Percentiles rank a stretch among this genome's conserved stretches.
phyloP scores from a whole-genome alignment of 805 yeast species.

The Sugiyamaella mastotermitis region DNA sequence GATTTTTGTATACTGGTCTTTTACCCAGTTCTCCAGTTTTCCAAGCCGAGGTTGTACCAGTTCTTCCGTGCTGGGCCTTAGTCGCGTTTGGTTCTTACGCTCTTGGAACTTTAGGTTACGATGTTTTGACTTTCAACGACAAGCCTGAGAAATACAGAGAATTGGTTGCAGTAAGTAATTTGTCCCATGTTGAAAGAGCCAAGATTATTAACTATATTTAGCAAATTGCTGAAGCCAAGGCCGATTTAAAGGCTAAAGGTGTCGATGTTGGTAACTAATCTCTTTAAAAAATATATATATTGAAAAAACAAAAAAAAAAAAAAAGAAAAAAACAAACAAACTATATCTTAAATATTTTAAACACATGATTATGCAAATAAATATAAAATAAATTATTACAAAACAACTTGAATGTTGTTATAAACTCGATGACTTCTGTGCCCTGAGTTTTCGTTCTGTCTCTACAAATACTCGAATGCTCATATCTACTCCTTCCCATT shows the following conservation, averaged over 20 bases:
- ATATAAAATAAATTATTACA: too few relatives aligned
- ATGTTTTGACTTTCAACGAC: constrained; percentile 63
- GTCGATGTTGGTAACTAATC: constrained; percentile 47
- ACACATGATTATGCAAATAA: too few relatives aligned
- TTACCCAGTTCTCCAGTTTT: constrained; percentile 48
- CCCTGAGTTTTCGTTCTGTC: constrained; percentile 62
- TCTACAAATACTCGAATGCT: constrained; percentile 78
- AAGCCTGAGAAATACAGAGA: constrained; percentile 63
- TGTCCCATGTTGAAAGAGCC: neutral
- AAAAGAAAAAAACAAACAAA: too few relatives aligned
- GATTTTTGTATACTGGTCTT: constrained; percentile 44
- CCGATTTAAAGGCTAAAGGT: constrained; percentile 49
- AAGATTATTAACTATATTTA: constrained; percentile 6
- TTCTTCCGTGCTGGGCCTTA: constrained; percentile 63
- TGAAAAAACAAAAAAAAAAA: too few relatives aligned
- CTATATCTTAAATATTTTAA: too few relatives aligned
- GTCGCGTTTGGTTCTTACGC: constrained; percentile 67
- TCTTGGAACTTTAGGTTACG: constrained; percentile 61
- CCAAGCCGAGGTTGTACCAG: constrained; percentile 53
- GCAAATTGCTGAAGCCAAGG: constrained; percentile 59
- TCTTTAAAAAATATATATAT: too few relatives aligned
- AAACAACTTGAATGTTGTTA: too few relatives aligned
- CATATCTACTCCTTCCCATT: constrained; percentile 60
- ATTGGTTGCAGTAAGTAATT: constrained; percentile 38
- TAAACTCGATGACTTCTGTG: too few relatives aligned